phyloP scores from a whole-genome alignment of 192 early-diverging fungal genomes.

The Linnemannia elongata region DNA sequence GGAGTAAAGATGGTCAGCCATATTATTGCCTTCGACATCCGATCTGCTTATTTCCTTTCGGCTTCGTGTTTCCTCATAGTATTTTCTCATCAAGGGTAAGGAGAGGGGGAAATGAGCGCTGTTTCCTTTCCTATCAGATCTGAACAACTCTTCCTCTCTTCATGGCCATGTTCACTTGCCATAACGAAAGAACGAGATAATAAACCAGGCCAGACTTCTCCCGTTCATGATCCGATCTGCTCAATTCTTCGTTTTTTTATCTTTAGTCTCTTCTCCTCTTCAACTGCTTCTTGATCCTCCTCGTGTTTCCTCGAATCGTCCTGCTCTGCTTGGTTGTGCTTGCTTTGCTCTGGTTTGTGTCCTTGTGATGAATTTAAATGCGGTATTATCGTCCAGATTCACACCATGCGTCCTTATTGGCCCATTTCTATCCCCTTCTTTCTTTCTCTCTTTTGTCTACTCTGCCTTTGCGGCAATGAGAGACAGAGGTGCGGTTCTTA shows the following conservation, averaged over 20 bases:
- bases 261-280: no score
- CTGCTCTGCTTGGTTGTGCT: not conserved
- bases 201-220: no score
- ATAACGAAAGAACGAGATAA: no score
- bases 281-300: not conserved
- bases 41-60: not conserved
- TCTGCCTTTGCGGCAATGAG: not conserved
- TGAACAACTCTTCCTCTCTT: no score
- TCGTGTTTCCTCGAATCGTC: not conserved
- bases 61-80: not conserved
- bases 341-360: no score
- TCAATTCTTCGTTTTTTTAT: no score
- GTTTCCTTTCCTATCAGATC: no score
- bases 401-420: constrained; percentile 1
- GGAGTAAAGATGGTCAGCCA: not conserved
- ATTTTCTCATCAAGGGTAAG: no score
- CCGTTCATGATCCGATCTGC: no score
- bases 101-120: no score
- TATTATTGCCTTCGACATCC: not conserved
- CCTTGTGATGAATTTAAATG: not conserved
- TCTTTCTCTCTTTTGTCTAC: not conserved
- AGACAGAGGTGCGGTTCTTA: constrained; percentile 17
- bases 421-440: not conserved
- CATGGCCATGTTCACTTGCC: no score
- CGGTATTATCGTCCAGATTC: not conserved